Base-by-base conservation (phyloP, 176 grass and related monocot species). In the Pontederia paniculata region DNA sequence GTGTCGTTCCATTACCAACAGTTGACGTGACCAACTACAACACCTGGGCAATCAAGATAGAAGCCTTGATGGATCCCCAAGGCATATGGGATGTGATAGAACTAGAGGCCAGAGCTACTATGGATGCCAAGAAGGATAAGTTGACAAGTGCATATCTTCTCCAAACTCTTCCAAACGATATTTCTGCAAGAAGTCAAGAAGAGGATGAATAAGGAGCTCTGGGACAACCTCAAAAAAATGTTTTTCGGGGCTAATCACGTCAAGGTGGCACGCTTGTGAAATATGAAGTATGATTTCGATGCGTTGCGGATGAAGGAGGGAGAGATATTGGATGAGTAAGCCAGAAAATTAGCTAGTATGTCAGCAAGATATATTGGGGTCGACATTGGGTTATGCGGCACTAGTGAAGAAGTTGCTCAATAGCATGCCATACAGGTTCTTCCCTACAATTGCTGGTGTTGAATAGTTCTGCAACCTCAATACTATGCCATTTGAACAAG, bases 21-120 rank as follows among this genome's bases (percentile, higher is more conserved):
- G n/a, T n/a, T n/a, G n/a, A n/a, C n/a, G n/a, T n/a, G n/a, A 28
- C 62, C 18, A 51, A 46, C 45, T 66, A 50, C 48, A 50, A 9
- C 12, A 45, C 22, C 9, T 66, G 62, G 61, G 61, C 61, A 14
- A 23, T 65, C 17, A 66, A 66, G 44, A 21, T 66, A 13, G 48
- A 66, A 43, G 48, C 48, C 17, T 17, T 51, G 14, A 12, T 66
- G 62, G 45, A 28, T 9, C n/a, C 44, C 21, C 42, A 49, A 8
- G 62, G 37, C 20, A 2, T 66, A 9, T 66, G 58, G n/a, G 46
- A 49, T 10, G 46, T 9, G 15, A 9, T 49, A 9, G 46, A 11
- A 13, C 5, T 16, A 9, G 46, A 11, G 10, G 46, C 8, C 8
- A 13, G n/a, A 21, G 17, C n/a, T 12, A 17, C 43, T 5, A 15